Percentiles rank a stretch among this genome's conserved stretches.
These are phyloP conservation scores for Macrocybe sp. DNA, from an alignment of 1,284 basidiomycete genomes.

Conservation along the genomic window DNA sequence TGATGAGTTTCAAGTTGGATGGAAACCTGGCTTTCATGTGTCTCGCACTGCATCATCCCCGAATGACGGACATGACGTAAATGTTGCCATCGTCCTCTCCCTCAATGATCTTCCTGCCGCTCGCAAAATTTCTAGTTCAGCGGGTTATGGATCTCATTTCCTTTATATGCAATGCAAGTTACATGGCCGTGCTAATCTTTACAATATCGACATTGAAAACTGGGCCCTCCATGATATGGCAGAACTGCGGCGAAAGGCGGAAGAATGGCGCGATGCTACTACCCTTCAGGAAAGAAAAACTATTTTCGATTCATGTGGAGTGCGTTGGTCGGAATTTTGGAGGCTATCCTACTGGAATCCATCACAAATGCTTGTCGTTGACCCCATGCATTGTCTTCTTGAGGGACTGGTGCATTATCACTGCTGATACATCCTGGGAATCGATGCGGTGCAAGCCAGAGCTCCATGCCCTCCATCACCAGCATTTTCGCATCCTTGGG, in stretches of 20 bases:
- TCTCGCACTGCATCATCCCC: slow-evolving; percentile 13
- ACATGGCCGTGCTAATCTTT: not conserved
- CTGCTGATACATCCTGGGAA: slow-evolving; percentile 6
- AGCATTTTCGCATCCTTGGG: no score
- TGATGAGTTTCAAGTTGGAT: slow-evolving; percentile 19
- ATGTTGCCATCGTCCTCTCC: slow-evolving; percentile 15
- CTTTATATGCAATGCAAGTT: no score
- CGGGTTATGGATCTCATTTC: not conserved
- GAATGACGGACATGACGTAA: slow-evolving; percentile 8
- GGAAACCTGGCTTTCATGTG: slow-evolving; percentile 21
- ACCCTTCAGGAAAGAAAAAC: slow-evolving; percentile 4
- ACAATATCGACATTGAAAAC: slow-evolving; percentile 16
- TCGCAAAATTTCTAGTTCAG: slow-evolving; percentile 17
- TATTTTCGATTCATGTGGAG: slow-evolving; percentile 12
- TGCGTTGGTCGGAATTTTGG: slow-evolving; percentile 31
- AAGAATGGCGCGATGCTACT: slow-evolving; percentile 13
- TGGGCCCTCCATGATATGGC: slow-evolving; percentile 17
- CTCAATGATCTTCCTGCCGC: slow-evolving; percentile 32
- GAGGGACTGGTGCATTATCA: slow-evolving; percentile 20
- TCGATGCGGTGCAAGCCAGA: not conserved
- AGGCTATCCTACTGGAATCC: slow-evolving; percentile 34
- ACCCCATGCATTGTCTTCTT: slow-evolving; percentile 34
- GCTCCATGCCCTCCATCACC: no score
- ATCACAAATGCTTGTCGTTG: slow-evolving; percentile 23
- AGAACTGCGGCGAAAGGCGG: slow-evolving; percentile 12